These are phyloP conservation scores for Candolleomyces aberdarensis DNA, from an alignment of 768 basidiomycete species.

Conservation along the genomic window DNA sequence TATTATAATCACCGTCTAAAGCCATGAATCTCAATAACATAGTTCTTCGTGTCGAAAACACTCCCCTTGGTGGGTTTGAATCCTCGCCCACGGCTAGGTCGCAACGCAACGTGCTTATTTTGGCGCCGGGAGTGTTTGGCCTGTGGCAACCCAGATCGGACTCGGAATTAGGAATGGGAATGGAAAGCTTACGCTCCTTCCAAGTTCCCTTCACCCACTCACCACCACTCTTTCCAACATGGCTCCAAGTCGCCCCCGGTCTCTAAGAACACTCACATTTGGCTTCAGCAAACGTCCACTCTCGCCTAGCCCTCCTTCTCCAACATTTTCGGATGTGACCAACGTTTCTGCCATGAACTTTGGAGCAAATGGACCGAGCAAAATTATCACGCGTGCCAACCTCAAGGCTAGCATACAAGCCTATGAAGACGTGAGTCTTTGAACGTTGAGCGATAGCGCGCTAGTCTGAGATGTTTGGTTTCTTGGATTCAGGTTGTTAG, in stretches of 20 bases:
- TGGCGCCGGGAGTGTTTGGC: background rate
- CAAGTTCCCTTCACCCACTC: conserved; percentile 3
- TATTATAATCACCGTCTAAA: too few relatives aligned
- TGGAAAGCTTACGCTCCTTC: background rate
- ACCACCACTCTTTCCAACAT: conserved; percentile 21
- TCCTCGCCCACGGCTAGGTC: too few relatives aligned
- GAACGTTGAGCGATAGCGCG: background rate
- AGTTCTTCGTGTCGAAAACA: too few relatives aligned
- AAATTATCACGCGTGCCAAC: conserved; percentile 79
- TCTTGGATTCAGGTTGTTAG: conserved; percentile 57
- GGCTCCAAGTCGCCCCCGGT: conserved; percentile 46
- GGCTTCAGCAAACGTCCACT: conserved; percentile 38
- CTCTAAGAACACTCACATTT: conserved; percentile 54
- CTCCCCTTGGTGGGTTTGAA: too few relatives aligned
- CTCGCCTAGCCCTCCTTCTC: conserved; percentile 68
- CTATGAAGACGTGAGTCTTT: conserved; percentile 68
- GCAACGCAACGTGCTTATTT: too few relatives aligned
- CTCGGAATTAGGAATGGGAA: background rate
- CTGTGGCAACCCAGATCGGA: background rate
- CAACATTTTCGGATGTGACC: conserved; percentile 80
- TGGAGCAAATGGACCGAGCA: conserved; percentile 69
- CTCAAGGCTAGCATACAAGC: conserved; percentile 75
- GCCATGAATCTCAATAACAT: too few relatives aligned
- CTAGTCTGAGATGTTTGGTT: conserved; percentile 10
- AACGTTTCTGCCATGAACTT: conserved; percentile 77